phyloP scores from a whole-genome alignment of 768 basidiomycete genomes.

The Cubamyces lactineus region DNA sequence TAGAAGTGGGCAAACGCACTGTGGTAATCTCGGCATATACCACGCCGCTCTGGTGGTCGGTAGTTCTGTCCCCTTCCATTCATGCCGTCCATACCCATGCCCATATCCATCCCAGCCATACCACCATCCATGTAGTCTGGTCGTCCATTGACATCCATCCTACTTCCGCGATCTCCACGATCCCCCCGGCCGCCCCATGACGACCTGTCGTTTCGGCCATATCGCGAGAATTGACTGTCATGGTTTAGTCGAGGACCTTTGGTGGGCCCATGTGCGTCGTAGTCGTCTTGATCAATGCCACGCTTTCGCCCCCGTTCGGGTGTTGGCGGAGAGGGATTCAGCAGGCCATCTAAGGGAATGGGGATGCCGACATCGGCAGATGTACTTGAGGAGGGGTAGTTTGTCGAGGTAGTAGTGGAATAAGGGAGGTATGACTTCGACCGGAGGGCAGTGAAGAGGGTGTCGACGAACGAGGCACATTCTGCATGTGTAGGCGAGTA shows the following conservation, averaged over 20 bases:
- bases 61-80: constrained; percentile 61
- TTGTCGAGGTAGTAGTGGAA: constrained; percentile 47
- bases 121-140: constrained; percentile 36
- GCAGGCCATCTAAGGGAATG: constrained; percentile 71
- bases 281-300: constrained; percentile 61
- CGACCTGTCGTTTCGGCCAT: constrained; percentile 46
- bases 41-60: constrained; percentile 71
- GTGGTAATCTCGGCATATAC: constrained; percentile 90
- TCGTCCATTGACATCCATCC: constrained; percentile 36
- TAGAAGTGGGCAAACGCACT: constrained; percentile 55
- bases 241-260: constrained; percentile 73
- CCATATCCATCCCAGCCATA: constrained; percentile 37
- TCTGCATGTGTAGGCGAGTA: constrained; percentile 44
- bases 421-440: constrained; percentile 88
- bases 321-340: constrained; percentile 49
- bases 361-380: constrained; percentile 69
- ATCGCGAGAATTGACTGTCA: constrained; percentile 71
- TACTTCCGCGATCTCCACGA: constrained; percentile 38
- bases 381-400: constrained; percentile 40
- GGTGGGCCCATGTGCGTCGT: constrained; percentile 59
- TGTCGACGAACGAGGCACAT: constrained; percentile 77
- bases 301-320: constrained; percentile 68
- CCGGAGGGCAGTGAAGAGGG: constrained; percentile 81
- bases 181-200: constrained; percentile 46
- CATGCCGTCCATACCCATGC: constrained; percentile 30